phyloP scores from a whole-genome alignment of 2,329 filamentous ascomycete species.

The Aspergillus piperis region DNA sequence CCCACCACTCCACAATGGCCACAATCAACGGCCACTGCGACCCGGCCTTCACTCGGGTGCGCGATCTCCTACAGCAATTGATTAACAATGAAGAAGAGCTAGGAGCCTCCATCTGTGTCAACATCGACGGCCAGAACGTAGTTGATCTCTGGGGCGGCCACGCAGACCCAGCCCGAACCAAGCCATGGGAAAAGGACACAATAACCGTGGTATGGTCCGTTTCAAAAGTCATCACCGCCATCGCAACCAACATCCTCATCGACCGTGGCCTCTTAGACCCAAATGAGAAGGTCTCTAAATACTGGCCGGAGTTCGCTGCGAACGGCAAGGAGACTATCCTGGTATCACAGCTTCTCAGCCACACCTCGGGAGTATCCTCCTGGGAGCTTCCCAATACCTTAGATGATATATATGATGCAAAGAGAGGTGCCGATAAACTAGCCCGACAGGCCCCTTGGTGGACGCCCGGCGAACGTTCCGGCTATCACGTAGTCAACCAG shows the following conservation, averaged over 20 bases:
- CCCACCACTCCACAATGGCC: slow-evolving; percentile 21
- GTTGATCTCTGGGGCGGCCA: slow-evolving; percentile 51
- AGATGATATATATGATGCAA: slow-evolving; percentile 38
- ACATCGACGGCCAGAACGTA: slow-evolving; percentile 44
- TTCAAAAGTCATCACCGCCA: slow-evolving; percentile 42
- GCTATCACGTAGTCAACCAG: slow-evolving; percentile 46
- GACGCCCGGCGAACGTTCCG: slow-evolving; percentile 46
- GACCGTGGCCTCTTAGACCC: slow-evolving; percentile 43
- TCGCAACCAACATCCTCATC: slow-evolving; percentile 44
- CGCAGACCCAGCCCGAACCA: slow-evolving; percentile 30
- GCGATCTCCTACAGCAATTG: slow-evolving; percentile 36
- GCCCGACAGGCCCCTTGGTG: slow-evolving; percentile 48
- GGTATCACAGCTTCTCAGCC: slow-evolving; percentile 46
- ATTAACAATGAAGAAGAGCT: slow-evolving; percentile 45
- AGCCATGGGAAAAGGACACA: slow-evolving; percentile 45
- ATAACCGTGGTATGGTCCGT: slow-evolving; percentile 45
- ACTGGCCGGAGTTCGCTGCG: slow-evolving; percentile 52
- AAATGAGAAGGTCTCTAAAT: slow-evolving; percentile 41
- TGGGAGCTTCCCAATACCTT: slow-evolving; percentile 37
- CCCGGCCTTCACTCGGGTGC: slow-evolving; percentile 39
- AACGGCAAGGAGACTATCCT: slow-evolving; percentile 46
- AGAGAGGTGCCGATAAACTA: slow-evolving; percentile 35
- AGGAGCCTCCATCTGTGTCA: slow-evolving; percentile 49
- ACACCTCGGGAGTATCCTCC: slow-evolving; percentile 40
- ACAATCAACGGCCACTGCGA: slow-evolving; percentile 41